Base-by-base conservation (phyloP, 768 basidiomycete genomes). In the Boletus tomentosulus region DNA sequence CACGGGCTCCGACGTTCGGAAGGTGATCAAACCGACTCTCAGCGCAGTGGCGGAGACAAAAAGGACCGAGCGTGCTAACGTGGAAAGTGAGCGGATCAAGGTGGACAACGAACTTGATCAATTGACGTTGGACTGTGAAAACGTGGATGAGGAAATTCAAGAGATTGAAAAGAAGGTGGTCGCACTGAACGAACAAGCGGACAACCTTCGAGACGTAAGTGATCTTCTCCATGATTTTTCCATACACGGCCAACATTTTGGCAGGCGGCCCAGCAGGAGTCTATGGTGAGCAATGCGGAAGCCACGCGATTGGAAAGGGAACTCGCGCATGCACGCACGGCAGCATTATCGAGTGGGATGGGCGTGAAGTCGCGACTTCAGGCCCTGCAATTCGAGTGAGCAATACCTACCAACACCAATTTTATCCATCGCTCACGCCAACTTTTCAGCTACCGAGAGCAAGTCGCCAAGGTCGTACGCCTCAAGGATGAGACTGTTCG, bases 81-180 rank as follows among this genome's bases (percentile, higher is more conserved):
- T 92, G 49, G 88, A 92, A 71, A 89, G 82, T 56, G 87, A 90
- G 57, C 79, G 83, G 42, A 87, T 94, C 58, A 83, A 81, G 60
- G 79, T 92, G 27, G 91, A 94, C 56, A 82, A 95, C 59, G 87
- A 90, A 56, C 79, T 92, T 10, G 93, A 96, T 64, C 80, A 87
- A 59, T 71, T 91, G 49, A 81, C 78, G 0, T 72, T 84, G 50
- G 85, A 89, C 56, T 89, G 88, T 63, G 92, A 95, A 68, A 87
- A 88, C 51, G 71, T 87, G 56, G 88, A 89, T 53, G 85, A 91
- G 62, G 89, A 93, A 57, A 81, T 88, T 24, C 75, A 72, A 45
- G 86, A 87, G 62, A 66, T 86, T 24, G 87, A 89, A 66, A 86
- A 86, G 68, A 88, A 89, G 67, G 85, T 86, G 10, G 75, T 73